Conservation (phyloP, 305 asterid species). For the Plantago coronopus region DNA sequence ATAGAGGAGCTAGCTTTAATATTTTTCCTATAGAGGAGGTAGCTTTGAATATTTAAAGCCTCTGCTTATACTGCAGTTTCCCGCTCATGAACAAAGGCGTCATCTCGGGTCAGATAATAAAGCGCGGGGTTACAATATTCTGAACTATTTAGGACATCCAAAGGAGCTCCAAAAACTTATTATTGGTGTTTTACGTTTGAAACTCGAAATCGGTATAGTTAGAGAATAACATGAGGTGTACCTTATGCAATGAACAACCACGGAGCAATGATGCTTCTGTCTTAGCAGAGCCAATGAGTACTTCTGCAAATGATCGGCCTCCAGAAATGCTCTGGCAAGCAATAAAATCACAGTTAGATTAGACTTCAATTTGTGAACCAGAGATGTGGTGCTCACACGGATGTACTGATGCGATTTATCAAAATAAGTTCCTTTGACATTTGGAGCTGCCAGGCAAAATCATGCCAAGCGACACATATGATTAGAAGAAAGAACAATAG, state of each 20-base stretch:
- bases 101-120: conserved; percentile 12
- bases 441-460: no score
- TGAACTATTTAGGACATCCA: neutral
- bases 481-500: conserved; percentile 14
- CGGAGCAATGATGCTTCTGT: conserved; percentile 53
- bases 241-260: conserved; percentile 90
- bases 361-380: conserved; percentile 21
- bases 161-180: no score
- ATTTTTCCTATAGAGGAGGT: conserved; percentile 5
- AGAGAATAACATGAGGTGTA: conserved; percentile 25
- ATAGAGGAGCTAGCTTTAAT: neutral
- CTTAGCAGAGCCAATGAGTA: conserved; percentile 68
- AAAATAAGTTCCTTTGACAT: no score
- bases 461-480: no score
- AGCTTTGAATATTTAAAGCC: no score
- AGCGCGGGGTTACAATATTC: conserved; percentile 8
- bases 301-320: conserved; percentile 81
- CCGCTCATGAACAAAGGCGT: conserved; percentile 15
- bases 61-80: no score
- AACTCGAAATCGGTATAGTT: conserved; percentile 15
- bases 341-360: conserved; percentile 25
- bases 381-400: conserved; percentile 16
- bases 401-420: conserved; percentile 4
- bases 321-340: conserved; percentile 83
- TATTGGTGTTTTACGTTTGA: conserved; percentile 1